phyloP scores from a whole-genome alignment of 2,329 filamentous ascomycete genomes.

The Cladosporium sp. region DNA sequence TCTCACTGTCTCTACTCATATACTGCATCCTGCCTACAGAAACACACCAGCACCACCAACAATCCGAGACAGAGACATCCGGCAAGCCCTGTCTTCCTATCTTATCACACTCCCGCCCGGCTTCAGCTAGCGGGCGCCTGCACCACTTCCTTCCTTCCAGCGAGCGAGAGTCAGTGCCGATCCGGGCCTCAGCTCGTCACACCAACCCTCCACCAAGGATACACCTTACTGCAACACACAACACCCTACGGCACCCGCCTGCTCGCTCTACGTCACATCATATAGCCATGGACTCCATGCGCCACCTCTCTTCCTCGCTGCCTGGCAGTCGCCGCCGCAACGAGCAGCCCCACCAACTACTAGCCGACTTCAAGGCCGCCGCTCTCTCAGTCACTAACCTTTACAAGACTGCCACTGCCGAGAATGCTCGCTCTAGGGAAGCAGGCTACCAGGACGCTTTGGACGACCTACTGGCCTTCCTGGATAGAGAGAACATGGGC shows the following conservation, averaged over 20 bases:
- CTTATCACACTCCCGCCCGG: constrained; percentile 4
- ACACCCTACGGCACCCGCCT: neutral
- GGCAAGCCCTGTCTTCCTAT: neutral
- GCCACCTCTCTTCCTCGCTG: constrained; percentile 61
- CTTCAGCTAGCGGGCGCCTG: constrained; percentile 10
- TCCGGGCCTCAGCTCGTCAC: constrained; percentile 8
- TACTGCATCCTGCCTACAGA: neutral
- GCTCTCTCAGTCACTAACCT: constrained; percentile 93
- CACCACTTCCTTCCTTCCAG: neutral
- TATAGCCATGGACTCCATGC: constrained; percentile 62
- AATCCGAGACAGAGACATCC: neutral
- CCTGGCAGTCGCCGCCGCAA: constrained; percentile 47
- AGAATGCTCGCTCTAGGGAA: constrained; percentile 71
- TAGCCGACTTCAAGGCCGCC: constrained; percentile 88
- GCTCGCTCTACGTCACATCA: neutral
- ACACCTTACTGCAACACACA: constrained; percentile 6
- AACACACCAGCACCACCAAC: neutral
- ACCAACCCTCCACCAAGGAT: neutral
- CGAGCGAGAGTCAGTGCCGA: constrained; percentile 4
- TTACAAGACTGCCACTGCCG: constrained; percentile 84
- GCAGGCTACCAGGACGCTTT: constrained; percentile 93
- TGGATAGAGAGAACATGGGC: constrained; percentile 80
- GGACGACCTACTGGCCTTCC: constrained; percentile 80
- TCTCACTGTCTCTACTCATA: neutral
- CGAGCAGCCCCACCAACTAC: constrained; percentile 52